Evolutionary conservation across 2,329 filamentous ascomycete genomes (phyloP).

Genomic region (Penicillium decumbens): DNA sequence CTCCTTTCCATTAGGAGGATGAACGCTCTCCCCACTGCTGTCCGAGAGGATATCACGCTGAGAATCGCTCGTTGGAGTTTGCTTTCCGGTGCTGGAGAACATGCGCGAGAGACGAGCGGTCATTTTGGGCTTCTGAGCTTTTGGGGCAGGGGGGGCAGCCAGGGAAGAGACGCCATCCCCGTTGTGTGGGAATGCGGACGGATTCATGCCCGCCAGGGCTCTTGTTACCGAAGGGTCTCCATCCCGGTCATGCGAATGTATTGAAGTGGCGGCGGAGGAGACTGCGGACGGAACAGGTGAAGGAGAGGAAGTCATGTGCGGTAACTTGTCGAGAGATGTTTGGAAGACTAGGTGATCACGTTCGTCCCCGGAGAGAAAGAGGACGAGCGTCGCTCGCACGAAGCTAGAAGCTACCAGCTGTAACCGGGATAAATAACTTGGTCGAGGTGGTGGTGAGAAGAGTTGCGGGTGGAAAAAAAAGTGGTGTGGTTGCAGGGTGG

Average conservation of each 20-base stretch:
- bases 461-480: conserved; percentile 14
- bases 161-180: conserved; percentile 32
- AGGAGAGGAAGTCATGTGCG: conserved; percentile 41
- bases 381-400: conserved; percentile 15
- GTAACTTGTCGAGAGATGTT: conserved; percentile 20
- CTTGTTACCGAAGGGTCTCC: conserved; percentile 42
- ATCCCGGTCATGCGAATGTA: conserved; percentile 39
- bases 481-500: conserved; percentile 7
- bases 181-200: conserved; percentile 30
- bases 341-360: conserved; percentile 18
- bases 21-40: conserved; percentile 36
- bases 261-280: conserved; percentile 41
- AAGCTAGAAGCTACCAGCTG: conserved; percentile 12
- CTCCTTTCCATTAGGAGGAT: conserved; percentile 29
- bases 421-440: conserved; percentile 3
- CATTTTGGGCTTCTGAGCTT: conserved; percentile 41
- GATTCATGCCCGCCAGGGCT: conserved; percentile 42
- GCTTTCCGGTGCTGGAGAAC: conserved; percentile 43
- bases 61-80: conserved; percentile 26
- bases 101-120: conserved; percentile 45
- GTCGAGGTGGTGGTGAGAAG: conserved; percentile 8
- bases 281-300: conserved; percentile 44
- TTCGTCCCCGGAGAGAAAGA: conserved; percentile 22
- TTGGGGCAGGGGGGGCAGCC: conserved; percentile 22
- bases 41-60: conserved; percentile 35